Conservation (phyloP, 352 stramenopile genomes). For the Thraustotheca clavata region DNA sequence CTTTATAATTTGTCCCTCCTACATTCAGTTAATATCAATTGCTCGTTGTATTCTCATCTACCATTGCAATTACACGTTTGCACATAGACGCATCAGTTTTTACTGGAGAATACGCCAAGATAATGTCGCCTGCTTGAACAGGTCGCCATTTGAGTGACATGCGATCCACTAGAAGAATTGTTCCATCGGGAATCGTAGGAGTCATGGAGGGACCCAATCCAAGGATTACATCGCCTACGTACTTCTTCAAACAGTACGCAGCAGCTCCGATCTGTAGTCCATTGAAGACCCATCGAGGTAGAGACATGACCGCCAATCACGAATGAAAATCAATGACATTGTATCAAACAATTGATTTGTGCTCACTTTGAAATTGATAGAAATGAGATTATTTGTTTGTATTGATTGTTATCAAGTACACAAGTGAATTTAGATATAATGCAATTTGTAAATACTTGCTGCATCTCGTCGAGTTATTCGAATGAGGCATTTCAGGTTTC, state of each 20-base stretch:
- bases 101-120: conserved; percentile 74
- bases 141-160: conserved; percentile 55
- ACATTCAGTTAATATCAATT: background rate
- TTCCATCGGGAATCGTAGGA: conserved; percentile 69
- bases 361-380: background rate
- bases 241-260: conserved; percentile 51
- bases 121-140: conserved; percentile 67
- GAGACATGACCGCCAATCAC: background rate
- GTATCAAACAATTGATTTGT: background rate
- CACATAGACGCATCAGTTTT: conserved; percentile 59
- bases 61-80: conserved; percentile 81
- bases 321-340: background rate
- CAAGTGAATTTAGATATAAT: no score
- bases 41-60: conserved; percentile 21
- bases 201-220: conserved; percentile 80
- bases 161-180: conserved; percentile 73
- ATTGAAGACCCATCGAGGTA: background rate
- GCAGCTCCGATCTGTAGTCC: conserved; percentile 14
- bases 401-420: background rate
- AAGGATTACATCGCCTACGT: conserved; percentile 72
- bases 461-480: no score
- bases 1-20: conserved; percentile 76
- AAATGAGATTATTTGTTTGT: background rate
- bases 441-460: no score
- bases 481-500: no score